Percentiles rank a stretch among this genome's conserved stretches.
These are phyloP conservation scores for Carnegiea gigantea DNA, from an alignment of 179 eudicot species.

Conservation along the genomic window DNA sequence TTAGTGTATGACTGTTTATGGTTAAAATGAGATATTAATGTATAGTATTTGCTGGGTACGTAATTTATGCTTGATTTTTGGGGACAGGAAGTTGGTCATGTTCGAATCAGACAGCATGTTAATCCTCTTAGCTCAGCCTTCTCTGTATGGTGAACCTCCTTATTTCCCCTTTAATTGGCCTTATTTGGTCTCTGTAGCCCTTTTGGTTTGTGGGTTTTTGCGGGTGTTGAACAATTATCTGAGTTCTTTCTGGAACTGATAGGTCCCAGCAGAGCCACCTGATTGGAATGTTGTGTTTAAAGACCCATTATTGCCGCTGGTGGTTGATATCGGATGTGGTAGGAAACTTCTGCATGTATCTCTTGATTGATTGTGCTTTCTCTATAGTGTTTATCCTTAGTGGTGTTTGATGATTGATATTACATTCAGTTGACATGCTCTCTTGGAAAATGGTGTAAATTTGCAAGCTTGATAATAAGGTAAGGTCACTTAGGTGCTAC, in stretches of 20 bases:
- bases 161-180: background rate
- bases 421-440: background rate
- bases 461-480: background rate
- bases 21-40: background rate
- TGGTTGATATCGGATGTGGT: constrained; percentile 96
- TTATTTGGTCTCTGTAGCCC: background rate
- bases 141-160: constrained; percentile 38
- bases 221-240: constrained; percentile 11
- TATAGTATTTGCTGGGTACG: background rate
- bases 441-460: background rate
- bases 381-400: background rate
- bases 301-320: constrained; percentile 68
- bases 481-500: background rate
- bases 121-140: constrained; percentile 71
- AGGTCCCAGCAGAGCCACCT: constrained; percentile 78
- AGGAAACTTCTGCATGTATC: constrained; percentile 6
- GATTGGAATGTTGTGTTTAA: constrained; percentile 75
- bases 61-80: constrained; percentile 24
- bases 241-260: constrained; percentile 17
- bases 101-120: constrained; percentile 91
- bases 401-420: background rate
- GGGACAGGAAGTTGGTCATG: constrained; percentile 69
- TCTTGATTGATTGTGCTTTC: background rate
- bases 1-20: background rate
- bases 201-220: constrained; percentile 8